Evolutionary conservation across 164 flowering plant genomes (phyloP), one percentile per base, ranked within the genome.

Genomic region (Euptelea pleiosperma): DNA sequence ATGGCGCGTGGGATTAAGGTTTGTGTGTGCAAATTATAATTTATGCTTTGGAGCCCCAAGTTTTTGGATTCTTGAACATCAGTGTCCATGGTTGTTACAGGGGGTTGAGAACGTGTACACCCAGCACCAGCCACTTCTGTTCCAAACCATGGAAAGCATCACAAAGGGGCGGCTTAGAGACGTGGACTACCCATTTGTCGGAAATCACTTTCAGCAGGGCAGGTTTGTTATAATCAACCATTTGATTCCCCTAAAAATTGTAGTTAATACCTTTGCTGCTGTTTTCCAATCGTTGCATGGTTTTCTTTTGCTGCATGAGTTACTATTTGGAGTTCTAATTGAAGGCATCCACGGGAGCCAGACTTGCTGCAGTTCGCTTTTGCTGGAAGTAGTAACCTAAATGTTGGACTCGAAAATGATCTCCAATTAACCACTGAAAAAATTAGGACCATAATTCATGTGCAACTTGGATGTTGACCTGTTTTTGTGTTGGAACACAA

Each of bases 1-100:
- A 93, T 93, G 96, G 99, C 99, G 67, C 97, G 96, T 63, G 99
- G 99, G 14, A 77, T 93, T 62, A 90, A 93, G 96, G 98, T 93
- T 62, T 35, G 81, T 66, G 34, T 34, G 30, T 19, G 12, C 42
- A 48, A 41, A 24, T 35, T 41, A 16, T 55, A 24, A 14, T 49
- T 39, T 49, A 28, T 37, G 30, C 36, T 29, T 45, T 33, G 41
- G 21, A 21, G 41, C 45, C 54, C 16, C 29, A 11, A 4, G 5
- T 8, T 42, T 56, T 18, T 35, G 5, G 34, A 12, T 62, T 52
- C 60, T 51, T 53, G 47, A 58, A 51, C 21, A 46, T 52, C 3
- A 9, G 25, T 41, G 42, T 58, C 8, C 6, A 18, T 35, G 22
- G 14, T 58, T 58, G n/a, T 42, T 56, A 50, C 72, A 90, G 99